Conservation (phyloP, 169 alveolate species). For the Plasmodium coatneyi region DNA sequence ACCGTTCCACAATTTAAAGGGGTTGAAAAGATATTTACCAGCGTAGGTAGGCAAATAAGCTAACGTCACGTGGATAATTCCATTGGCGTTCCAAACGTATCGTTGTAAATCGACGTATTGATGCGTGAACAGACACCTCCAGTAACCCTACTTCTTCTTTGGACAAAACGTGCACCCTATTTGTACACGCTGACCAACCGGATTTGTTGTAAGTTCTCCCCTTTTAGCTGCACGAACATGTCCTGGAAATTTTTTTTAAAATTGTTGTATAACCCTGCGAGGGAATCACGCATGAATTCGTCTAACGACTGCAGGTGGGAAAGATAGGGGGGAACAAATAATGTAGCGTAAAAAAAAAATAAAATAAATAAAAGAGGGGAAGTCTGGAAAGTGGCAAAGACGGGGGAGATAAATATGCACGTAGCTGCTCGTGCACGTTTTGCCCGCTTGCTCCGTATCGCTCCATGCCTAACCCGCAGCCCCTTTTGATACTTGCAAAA, state of each 20-base stretch:
- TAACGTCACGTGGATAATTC: background rate
- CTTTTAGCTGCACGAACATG: conserved; percentile 34
- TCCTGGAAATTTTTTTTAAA: conserved; percentile 37
- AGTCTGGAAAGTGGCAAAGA: background rate
- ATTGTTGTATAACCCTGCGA: conserved; percentile 18
- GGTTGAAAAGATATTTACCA: background rate
- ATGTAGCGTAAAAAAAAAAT: background rate
- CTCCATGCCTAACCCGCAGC: conserved; percentile 12
- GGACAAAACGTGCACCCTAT: background rate
- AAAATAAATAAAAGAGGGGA: background rate
- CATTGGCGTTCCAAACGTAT: background rate
- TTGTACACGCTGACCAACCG: conserved; percentile 1
- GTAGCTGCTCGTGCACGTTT: background rate
- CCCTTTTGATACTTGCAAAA: conserved; percentile 54
- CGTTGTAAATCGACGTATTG: background rate
- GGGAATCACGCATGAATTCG: conserved; percentile 38
- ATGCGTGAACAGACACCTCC: background rate
- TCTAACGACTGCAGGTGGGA: conserved; percentile 23
- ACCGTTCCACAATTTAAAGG: background rate
- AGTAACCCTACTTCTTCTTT: background rate
- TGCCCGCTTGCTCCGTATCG: background rate
- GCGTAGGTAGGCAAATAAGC: background rate
- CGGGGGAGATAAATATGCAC: conserved; percentile 1
- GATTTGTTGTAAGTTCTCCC: conserved; percentile 18
- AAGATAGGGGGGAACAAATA: background rate